Evolutionary conservation across 768 basidiomycete species (phyloP), one percentile per base, ranked within the genome.

Genomic region (Cyclocybe cylindracea): DNA sequence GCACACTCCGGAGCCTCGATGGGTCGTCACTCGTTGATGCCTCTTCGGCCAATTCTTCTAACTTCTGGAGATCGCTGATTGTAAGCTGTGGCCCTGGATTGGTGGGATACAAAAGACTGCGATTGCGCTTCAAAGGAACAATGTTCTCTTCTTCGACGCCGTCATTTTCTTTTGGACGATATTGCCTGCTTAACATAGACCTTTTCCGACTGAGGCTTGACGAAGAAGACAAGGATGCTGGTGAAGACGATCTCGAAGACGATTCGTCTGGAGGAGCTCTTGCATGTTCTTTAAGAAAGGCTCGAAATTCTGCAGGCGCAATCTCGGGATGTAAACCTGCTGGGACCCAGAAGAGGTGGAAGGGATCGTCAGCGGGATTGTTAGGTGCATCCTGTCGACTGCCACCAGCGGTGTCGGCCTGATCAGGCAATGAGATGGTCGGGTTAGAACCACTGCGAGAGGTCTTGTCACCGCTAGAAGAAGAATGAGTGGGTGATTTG

Each of bases 311-410:
- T 42, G 86, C 89, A 18, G 97, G 97, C 0, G 95, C 96, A 63
- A 99, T 91, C 75, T 99, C 97, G 31, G 97, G 97, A 67, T 98
- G 97, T 34, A 98, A 77, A 51, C 88, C 84, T 11, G 97, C 97
- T 47, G 97, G 97, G 29, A 99, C 94, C 97, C 97, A 99, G 78
- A 98, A 98, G 57, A 98, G 83, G 69, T 93, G 89, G 62, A 87
- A 86, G 2, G 91, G 87, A 72, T 96, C 91, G 61, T 91, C 86
- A 36, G 79, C 67, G 64, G 70, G 71, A 42, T 67, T 72, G 57
- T 73, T 74, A 50, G 72, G 60, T 36, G 59, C 50, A 32, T 68
- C 68, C 39, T 70, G 68, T 44, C 55, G 50, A 48, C 53, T 51
- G 34, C 61, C 58, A 43, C 59, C 56, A 55, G 4, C 63, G 58